A percentile compares a stretch with the other conserved stretches of the same genome.
These are phyloP conservation scores for Uncinocarpus reesii DNA, from an alignment of 2,329 filamentous ascomycete species.

Conservation along the genomic window DNA sequence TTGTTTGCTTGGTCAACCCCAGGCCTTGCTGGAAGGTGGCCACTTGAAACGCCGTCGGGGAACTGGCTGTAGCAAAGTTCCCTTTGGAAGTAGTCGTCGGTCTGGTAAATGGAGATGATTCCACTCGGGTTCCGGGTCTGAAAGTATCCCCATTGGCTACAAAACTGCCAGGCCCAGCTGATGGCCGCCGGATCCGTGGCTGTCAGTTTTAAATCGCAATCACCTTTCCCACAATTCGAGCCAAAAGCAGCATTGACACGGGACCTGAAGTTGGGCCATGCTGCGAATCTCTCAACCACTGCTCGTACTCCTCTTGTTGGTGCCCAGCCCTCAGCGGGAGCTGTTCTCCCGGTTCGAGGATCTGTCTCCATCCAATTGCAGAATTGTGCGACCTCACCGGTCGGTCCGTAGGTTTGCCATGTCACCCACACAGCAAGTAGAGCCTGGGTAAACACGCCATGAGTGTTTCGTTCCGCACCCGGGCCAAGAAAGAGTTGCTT, in stretches of 20 bases:
- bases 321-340: conserved; percentile 35
- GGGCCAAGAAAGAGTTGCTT: conserved; percentile 42
- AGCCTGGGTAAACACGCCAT: conserved; percentile 40
- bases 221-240: conserved; percentile 33
- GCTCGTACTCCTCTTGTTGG: conserved; percentile 32
- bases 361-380: conserved; percentile 41
- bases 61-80: conserved; percentile 43
- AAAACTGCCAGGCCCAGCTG: conserved; percentile 45
- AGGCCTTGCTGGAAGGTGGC: conserved; percentile 36
- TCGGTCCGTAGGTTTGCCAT: conserved; percentile 37
- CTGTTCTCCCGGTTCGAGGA: conserved; percentile 26
- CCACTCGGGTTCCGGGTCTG: conserved; percentile 40
- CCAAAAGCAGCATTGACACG: conserved; percentile 32
- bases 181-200: conserved; percentile 33
- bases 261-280: conserved; percentile 29
- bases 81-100: conserved; percentile 34
- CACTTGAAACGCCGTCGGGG: conserved; percentile 31
- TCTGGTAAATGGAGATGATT: conserved; percentile 41
- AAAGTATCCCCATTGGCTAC: conserved; percentile 44
- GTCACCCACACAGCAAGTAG: conserved; percentile 31
- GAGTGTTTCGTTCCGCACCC: conserved; percentile 38
- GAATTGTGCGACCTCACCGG: conserved; percentile 32
- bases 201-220: conserved; percentile 20
- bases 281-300: conserved; percentile 34
- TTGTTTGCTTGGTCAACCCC: conserved; percentile 32